A percentile compares a stretch with the other conserved stretches of the same genome.
These are phyloP conservation scores for Trichoderma guizhouense DNA, from an alignment of 2,329 filamentous ascomycete species.

Conservation along the genomic window DNA sequence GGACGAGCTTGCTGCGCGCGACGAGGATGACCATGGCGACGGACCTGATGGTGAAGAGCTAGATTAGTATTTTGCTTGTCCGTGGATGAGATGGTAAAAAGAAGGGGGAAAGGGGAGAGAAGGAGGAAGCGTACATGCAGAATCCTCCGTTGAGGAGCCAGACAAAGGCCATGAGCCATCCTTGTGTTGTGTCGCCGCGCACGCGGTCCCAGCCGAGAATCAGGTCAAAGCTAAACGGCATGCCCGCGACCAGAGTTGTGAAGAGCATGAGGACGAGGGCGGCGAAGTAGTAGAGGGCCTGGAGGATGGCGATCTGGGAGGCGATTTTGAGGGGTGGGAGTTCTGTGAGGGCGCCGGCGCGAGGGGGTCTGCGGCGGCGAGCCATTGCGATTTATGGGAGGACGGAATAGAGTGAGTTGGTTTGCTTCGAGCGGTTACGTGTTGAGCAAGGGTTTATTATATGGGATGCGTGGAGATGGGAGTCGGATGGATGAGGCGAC, in stretches of 20 bases:
- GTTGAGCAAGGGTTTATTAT: neutral
- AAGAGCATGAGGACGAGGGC: constrained; percentile 55
- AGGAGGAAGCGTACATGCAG: constrained; percentile 41
- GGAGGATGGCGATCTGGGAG: constrained; percentile 55
- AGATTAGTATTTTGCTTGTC: neutral
- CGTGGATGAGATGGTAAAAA: neutral
- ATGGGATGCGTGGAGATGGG: neutral
- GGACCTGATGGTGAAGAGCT: constrained; percentile 50
- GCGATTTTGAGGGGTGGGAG: constrained; percentile 60
- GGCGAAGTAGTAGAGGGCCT: constrained; percentile 53
- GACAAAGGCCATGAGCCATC: constrained; percentile 57
- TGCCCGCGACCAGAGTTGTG: constrained; percentile 56
- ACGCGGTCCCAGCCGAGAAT: constrained; percentile 58
- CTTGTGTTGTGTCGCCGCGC: constrained; percentile 59
- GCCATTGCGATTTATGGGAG: constrained; percentile 40
- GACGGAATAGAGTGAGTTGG: neutral
- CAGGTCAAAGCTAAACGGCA: constrained; percentile 50
- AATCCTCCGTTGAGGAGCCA: constrained; percentile 56
- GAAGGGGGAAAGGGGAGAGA: neutral
- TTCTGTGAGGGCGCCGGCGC: constrained; percentile 58
- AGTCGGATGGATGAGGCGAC: neutral
- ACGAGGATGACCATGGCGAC: constrained; percentile 81
- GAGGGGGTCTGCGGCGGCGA: constrained; percentile 55
- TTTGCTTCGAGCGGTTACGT: neutral
- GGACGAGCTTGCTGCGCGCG: constrained; percentile 86